phyloP scores from a whole-genome alignment of 2,329 filamentous ascomycete genomes.

The Oidium heveae region DNA sequence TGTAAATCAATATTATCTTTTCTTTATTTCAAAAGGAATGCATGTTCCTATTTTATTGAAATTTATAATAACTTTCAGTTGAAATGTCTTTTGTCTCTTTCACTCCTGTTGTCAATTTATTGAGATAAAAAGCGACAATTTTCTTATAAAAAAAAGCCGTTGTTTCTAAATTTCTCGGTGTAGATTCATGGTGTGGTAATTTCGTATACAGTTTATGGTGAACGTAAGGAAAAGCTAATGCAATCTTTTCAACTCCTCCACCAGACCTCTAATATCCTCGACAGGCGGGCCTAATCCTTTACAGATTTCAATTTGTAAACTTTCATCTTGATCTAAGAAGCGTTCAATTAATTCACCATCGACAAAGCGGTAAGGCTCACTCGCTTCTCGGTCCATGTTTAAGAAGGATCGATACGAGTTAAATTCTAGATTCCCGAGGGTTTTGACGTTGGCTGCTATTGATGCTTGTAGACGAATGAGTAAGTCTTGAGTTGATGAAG shows the following conservation, averaged over 20 bases:
- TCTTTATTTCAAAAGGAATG: too few relatives aligned
- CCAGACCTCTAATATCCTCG: conserved; percentile 32
- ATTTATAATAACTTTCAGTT: too few relatives aligned
- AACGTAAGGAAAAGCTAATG: conserved; percentile 18
- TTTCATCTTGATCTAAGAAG: conserved; percentile 48
- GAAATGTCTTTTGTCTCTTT: too few relatives aligned
- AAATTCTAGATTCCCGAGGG: conserved; percentile 52
- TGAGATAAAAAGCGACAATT: too few relatives aligned
- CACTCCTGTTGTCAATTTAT: too few relatives aligned
- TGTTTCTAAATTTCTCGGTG: too few relatives aligned
- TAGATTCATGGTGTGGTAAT: too few relatives aligned
- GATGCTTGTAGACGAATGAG: conserved; percentile 58
- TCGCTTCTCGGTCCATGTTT: conserved; percentile 41
- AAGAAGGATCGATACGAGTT: conserved; percentile 60
- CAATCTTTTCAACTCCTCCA: conserved; percentile 36
- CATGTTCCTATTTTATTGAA: too few relatives aligned
- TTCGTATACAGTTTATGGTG: too few relatives aligned
- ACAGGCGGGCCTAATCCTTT: conserved; percentile 32
- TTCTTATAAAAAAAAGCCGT: too few relatives aligned
- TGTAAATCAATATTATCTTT: too few relatives aligned
- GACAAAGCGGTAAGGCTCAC: conserved; percentile 65
- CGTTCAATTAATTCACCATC: conserved; percentile 78
- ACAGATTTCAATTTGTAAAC: conserved; percentile 26
- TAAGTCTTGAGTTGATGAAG: conserved; percentile 45
- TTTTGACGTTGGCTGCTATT: conserved; percentile 39